Evolutionary conservation across 1,139 yeast genomes (phyloP).

Genomic region (Zhuliangozyma parablackwelliae): DNA sequence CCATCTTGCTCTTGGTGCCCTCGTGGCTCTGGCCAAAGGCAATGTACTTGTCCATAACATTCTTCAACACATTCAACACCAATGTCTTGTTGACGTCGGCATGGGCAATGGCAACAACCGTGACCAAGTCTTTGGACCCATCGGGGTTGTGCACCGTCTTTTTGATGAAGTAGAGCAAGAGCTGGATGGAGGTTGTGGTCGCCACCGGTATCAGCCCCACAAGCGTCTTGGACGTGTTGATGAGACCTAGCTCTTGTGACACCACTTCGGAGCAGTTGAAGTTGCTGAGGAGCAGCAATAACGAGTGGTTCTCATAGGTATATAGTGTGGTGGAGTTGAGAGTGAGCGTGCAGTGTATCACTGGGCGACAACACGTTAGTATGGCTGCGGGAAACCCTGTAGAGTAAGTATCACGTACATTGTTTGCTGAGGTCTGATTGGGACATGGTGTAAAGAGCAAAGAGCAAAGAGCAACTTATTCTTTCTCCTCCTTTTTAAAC

Average conservation of each 20-base stretch:
- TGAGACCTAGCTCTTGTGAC: slow-evolving; percentile 52
- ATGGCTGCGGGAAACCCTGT: too few species aligned
- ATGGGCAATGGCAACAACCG: slow-evolving; percentile 46
- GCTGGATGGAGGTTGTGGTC: slow-evolving; percentile 25
- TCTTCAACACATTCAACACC: slow-evolving; percentile 44
- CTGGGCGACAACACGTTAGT: slow-evolving; percentile 19
- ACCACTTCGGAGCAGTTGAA: slow-evolving; percentile 51
- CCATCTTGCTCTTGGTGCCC: slow-evolving; percentile 25
- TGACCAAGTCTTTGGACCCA: slow-evolving; percentile 47
- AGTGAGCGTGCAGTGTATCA: slow-evolving; percentile 45
- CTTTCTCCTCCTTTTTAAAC: too few species aligned
- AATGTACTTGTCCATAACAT: slow-evolving; percentile 46
- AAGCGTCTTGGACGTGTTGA: slow-evolving; percentile 44
- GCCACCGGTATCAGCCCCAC: slow-evolving; percentile 40
- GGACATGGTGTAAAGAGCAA: too few species aligned
- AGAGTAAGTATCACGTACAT: too few species aligned
- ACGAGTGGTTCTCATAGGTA: slow-evolving; percentile 47
- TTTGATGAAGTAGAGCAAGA: slow-evolving; percentile 48
- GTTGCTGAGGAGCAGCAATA: slow-evolving; percentile 33
- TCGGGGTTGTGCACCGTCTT: slow-evolving; percentile 36
- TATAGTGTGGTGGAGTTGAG: slow-evolving; percentile 53
- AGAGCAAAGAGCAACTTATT: too few species aligned
- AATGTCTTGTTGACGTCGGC: slow-evolving; percentile 41
- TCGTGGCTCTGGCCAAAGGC: slow-evolving; percentile 33
- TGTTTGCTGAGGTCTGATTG: slow-evolving; percentile 25